phyloP scores from a whole-genome alignment of 2,329 filamentous ascomycete species.

The Cercospora zeae-maydis region DNA sequence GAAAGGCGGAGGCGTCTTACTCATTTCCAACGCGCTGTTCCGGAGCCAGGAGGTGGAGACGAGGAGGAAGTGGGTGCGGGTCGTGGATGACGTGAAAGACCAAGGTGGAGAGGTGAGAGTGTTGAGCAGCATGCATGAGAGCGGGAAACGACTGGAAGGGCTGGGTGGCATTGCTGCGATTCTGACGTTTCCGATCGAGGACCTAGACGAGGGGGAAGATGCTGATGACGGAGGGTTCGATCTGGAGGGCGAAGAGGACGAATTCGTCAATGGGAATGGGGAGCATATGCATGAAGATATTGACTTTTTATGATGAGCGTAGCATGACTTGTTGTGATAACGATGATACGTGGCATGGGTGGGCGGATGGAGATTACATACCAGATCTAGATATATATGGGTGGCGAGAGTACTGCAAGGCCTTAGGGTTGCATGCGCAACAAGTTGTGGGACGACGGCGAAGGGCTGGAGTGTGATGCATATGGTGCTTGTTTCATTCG shows the following conservation, averaged over 20 bases:
- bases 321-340: background rate
- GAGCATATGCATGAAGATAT: slow-evolving; percentile 19
- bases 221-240: slow-evolving; percentile 23
- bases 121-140: slow-evolving; percentile 92
- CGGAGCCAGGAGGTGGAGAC: slow-evolving; percentile 73
- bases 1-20: slow-evolving; percentile 73
- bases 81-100: slow-evolving; percentile 81
- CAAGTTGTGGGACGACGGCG: background rate
- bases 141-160: slow-evolving; percentile 77
- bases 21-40: slow-evolving; percentile 87
- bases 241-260: slow-evolving; percentile 18
- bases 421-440: background rate
- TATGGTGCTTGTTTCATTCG: too few relatives aligned
- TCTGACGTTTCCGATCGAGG: slow-evolving; percentile 82
- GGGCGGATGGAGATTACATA: background rate
- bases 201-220: slow-evolving; percentile 61
- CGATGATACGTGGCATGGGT: background rate
- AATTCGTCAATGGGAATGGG: slow-evolving; percentile 14
- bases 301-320: slow-evolving; percentile 20
- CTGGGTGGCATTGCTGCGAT: slow-evolving; percentile 86
- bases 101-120: slow-evolving; percentile 84
- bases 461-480: background rate
- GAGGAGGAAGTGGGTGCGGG: slow-evolving; percentile 73
- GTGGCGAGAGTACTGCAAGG: background rate
- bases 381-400: background rate